Evolutionary conservation across 2,329 filamentous ascomycete species (phyloP), one percentile per base, ranked within the genome.

Genomic region (Talaromyces verruculosus): DNA sequence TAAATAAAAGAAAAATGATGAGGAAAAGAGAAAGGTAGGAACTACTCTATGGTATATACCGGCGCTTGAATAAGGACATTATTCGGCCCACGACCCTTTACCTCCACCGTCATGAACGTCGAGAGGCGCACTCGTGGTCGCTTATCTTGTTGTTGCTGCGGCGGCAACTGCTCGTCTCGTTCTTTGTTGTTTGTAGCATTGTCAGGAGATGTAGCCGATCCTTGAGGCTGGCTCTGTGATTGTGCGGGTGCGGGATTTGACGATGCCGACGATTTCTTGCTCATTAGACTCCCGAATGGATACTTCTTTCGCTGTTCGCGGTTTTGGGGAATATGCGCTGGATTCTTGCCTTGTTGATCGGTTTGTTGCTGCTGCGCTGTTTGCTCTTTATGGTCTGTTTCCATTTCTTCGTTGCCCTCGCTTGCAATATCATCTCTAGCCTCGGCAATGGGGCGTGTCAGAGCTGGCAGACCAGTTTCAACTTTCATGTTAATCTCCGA

Each of bases 401-500:
- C 62, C 66, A 66, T 68, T 13, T 69, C 63, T 11, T 68, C 67
- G 61, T 66, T 70, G 35, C 68, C 67, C n/a, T 69, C 69, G 25
- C 62, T 66, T 39, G 59, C 51, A 30, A 70, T 67, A 22, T 39
- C 53, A 37, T 74, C 72, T 19, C 30, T 69, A 6, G 63, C 28
- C 17, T 57, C 30, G 10, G 64, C 33, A 33, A 73, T 10, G 22
- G 77, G 70, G n/a, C 73, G 80, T 55, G 84, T 84, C 45, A 93
- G 78, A 0, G 87, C 78, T 0, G 90, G 90, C 41, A 93, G 81
- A 0, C 84, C 84, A 5, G 81, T 80, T 76, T 98, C 95, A 3
- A 92, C 80, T 73, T 96, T 96, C 93, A 98, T 97, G 68, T 91
- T 84, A 4, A 89, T 85, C 1, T 87, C 82, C 67, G 89, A 84